Evolutionary conservation across 768 basidiomycete genomes (phyloP), one percentile per base, ranked within the genome.

Genomic region (Termitomyces sp.): DNA sequence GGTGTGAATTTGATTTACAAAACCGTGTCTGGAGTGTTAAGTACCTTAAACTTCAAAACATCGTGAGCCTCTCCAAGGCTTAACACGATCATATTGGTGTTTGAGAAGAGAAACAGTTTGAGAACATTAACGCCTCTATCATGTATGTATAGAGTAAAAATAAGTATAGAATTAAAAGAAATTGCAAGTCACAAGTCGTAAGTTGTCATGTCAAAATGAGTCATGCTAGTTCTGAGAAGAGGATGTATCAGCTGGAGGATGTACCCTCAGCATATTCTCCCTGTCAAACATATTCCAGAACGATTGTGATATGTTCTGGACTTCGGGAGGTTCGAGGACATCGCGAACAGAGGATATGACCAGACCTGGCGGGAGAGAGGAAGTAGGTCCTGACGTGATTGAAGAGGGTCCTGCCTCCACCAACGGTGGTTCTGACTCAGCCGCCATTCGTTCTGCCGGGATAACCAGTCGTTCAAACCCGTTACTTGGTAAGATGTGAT

Each of bases 401-500:
- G 45, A 18, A 16, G 44, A 44, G 18, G 30, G 35, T 8, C 26
- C 47, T 33, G 36, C 33, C 30, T 50, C 38, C 10, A 10, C 26
- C 12, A 32, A 4, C 5, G 40, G 28, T 10, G 43, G 46, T 53
- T 56, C 32, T 44, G 47, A 36, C 5, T 42, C 40, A 14, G n/a
- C 6, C 9, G n/a, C 2, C 28, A 18, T 32, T 47, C 42, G 55
- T 38, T 62, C 55, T 16, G 24, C 30, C 20, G 8, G 52, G 3
- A 53, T 13, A 4, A 18, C 45, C 14, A 53, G 43, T 54, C 56
- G 57, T 45, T 61, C 59, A 46, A 59, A 28, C 28, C 58, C 57
- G 6, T 43, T 63, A 50, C 62, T 61, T 22, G 67, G 52, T 58
- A 78, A 66, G n/a, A 79, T 68, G 59, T 80, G 78, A 56, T 80